phyloP scores from a whole-genome alignment of 1,139 yeast species.

The Lizanozyma gosingica region DNA sequence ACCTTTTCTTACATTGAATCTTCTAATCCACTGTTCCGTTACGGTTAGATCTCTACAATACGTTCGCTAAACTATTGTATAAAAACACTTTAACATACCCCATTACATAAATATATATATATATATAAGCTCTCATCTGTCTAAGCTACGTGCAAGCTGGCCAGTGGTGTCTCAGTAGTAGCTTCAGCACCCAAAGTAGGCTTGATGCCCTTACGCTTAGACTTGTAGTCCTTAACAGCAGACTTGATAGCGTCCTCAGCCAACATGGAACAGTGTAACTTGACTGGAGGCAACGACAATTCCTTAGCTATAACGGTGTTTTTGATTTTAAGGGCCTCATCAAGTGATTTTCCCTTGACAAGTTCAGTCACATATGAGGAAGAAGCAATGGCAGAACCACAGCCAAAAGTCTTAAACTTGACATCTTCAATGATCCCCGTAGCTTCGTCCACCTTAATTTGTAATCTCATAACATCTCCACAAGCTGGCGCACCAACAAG shows the following conservation, averaged over 20 bases:
- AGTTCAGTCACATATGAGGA: constrained; percentile 91
- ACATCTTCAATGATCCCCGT: constrained; percentile 91
- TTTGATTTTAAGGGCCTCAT: constrained; percentile 85
- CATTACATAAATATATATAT: too few relatives aligned
- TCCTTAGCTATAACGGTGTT: constrained; percentile 92
- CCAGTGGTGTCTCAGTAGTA: too few relatives aligned
- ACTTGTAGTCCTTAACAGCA: constrained; percentile 88
- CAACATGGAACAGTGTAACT: constrained; percentile 94
- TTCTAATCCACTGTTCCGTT: too few relatives aligned
- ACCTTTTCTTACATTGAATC: too few relatives aligned
- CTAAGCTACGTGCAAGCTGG: too few relatives aligned
- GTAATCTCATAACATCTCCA: constrained; percentile 98
- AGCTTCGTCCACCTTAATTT: constrained; percentile 83
- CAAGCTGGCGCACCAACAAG: constrained; percentile 98
- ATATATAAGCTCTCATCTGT: too few relatives aligned
- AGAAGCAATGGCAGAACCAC: constrained; percentile 96
- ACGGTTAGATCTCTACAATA: too few relatives aligned
- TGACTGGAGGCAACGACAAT: constrained; percentile 91
- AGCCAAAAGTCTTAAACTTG: constrained; percentile 95
- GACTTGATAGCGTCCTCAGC: constrained; percentile 98
- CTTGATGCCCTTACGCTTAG: constrained; percentile 46
- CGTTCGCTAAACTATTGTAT: too few relatives aligned
- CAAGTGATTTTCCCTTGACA: constrained; percentile 90
- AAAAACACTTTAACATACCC: too few relatives aligned
- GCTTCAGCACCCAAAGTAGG: constrained; percentile 50